Evolutionary conservation across 345 rosid species (phyloP), one percentile per base, ranked within the genome.

Genomic region (Xanthoceras sorbifolium): DNA sequence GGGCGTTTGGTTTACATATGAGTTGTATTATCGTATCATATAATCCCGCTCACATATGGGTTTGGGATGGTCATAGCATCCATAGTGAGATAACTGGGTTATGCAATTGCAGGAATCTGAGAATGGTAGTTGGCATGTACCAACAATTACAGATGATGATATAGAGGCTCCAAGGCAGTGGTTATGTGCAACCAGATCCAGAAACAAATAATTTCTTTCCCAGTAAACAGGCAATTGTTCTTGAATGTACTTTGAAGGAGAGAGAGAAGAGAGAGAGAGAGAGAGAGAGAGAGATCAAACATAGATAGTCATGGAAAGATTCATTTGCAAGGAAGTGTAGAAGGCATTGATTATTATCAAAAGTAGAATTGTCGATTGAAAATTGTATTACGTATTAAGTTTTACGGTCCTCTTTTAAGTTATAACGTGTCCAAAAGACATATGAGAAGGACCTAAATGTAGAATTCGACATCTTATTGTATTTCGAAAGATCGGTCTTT

Each of bases 41-140:
- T 32, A 32, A 4, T n/a, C n/a, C n/a, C 36, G 36, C 36, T 1
- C 36, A 32, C 36, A 32, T 42, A 9, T 9, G 12, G 54, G 20
- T 48, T 3, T 17, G 7, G 6, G 20, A 48, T 4, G 54, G 54
- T 0, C 18, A 48, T 17, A 32, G 7, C n/a, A n/a, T n/a, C n/a
- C n/a, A 80, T 57, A 18, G 70, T 26, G 57, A 66, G 17, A 1
- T 20, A 0, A 66, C 36, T 66, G 40, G 70, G 23, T 64, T 0
- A 50, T 66, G 31, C 29, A 4, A 76, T 69, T 83, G 83, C 90
- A 94, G 98, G 98, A 94, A 80, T 91, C 97, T 6, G 97, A 92
- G 78, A 83, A 78, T 72, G 98, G 98, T 60, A 86, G 83, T 63
- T 94, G 98, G 98, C 98, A 94, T 82, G 87, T 94, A 28, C 98